Evolutionary conservation across 208 protist genomes (phyloP).

Genomic region (Leishmania gerbilli): DNA sequence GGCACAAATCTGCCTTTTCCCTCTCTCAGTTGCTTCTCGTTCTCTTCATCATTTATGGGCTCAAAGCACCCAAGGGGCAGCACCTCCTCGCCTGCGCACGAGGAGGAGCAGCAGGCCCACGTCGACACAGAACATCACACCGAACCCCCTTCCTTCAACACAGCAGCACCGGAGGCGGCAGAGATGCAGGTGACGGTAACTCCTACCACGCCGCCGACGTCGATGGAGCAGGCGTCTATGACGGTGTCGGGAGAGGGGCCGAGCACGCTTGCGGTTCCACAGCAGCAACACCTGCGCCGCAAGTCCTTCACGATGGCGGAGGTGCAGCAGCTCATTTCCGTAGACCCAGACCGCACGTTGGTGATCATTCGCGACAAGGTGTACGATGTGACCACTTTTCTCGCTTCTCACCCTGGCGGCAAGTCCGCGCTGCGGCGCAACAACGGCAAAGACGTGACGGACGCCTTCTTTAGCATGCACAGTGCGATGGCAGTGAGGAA

Average conservation of each 20-base stretch:
- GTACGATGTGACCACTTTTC: conserved; percentile 83
- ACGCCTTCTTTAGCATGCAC: conserved; percentile 38
- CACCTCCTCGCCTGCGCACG: background rate
- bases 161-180: background rate
- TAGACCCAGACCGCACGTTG: conserved; percentile 30
- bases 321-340: conserved; percentile 19
- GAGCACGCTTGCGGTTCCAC: background rate
- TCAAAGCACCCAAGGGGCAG: background rate
- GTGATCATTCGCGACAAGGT: conserved; percentile 77
- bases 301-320: conserved; percentile 23
- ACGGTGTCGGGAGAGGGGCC: no score
- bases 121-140: background rate
- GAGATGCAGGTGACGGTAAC: background rate
- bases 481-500: conserved; percentile 6
- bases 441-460: conserved; percentile 49
- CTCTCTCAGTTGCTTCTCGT: background rate
- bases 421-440: conserved; percentile 30
- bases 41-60: conserved; percentile 1
- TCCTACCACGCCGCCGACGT: background rate
- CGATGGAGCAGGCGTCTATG: background rate
- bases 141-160: background rate
- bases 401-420: conserved; percentile 83
- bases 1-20: background rate
- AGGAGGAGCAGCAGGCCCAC: background rate
- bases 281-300: background rate